Evolutionary conservation across 768 basidiomycete species (phyloP).

Genomic region (Xanthoconium purpureum): DNA sequence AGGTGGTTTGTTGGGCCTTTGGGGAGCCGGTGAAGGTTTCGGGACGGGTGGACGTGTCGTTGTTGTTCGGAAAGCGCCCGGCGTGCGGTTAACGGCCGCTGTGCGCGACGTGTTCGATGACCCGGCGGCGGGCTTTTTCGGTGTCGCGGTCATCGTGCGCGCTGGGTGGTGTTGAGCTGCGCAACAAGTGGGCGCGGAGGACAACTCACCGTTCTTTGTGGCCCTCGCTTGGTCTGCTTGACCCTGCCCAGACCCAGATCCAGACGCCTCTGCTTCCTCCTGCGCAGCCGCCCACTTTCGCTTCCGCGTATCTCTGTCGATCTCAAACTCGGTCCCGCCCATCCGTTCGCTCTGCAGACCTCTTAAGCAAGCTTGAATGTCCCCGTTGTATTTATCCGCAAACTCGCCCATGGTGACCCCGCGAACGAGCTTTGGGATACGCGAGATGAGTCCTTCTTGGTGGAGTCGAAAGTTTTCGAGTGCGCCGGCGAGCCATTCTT

Average conservation of each 20-base stretch:
- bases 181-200: background rate
- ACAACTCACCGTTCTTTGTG: conserved; percentile 52
- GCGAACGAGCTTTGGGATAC: conserved; percentile 74
- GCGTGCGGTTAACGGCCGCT: conserved; percentile 41
- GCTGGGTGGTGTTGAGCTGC: conserved; percentile 30
- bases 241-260: conserved; percentile 30
- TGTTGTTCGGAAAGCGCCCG: conserved; percentile 34
- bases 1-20: conserved; percentile 30
- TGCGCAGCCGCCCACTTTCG: conserved; percentile 70
- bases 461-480: conserved; percentile 73
- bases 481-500: conserved; percentile 69
- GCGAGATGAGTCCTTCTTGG: conserved; percentile 69
- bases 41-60: conserved; percentile 27
- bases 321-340: conserved; percentile 49
- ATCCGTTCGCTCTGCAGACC: conserved; percentile 67
- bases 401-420: conserved; percentile 74
- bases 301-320: conserved; percentile 68
- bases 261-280: conserved; percentile 49
- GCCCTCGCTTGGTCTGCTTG: conserved; percentile 36
- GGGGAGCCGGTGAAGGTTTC: conserved; percentile 35
- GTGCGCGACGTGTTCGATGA: conserved; percentile 46
- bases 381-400: conserved; percentile 72
- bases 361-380: conserved; percentile 66
- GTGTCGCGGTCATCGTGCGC: conserved; percentile 46
- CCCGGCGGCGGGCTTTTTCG: conserved; percentile 45